Base-by-base conservation (phyloP, 2,329 filamentous ascomycete species). In the Aureobasidium sp. region DNA sequence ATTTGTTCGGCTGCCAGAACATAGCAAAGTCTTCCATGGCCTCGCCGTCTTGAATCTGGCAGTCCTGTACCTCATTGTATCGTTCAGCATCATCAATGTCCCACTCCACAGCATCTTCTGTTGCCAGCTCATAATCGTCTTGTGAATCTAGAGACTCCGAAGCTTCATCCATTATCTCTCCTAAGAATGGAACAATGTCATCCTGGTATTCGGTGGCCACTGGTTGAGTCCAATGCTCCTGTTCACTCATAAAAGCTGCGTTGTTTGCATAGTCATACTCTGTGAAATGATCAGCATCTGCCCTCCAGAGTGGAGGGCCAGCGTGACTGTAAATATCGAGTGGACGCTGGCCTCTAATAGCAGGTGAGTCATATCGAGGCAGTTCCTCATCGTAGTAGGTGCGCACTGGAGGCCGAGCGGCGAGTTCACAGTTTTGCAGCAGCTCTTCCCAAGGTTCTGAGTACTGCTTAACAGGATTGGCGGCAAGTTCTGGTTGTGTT, bases 1-100 rank as follows among this genome's bases (percentile, higher is more conserved):
- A 63, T 60, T 66, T 75, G 65, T 79, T 72, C 13, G 76, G 76
- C 65, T 72, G 74, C 77, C 77, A 79, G 67, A 79, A 79, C 5
- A 73, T 69, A 11, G 67, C 67, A 53, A 73, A 67, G 3, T 65
- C 66, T 44, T 67, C 63, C 32, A 32, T n/a, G 30, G n/a, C n/a
- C n/a, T 45, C 53, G 30, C 7, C 29, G 5, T 45, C 29, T 21
- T 16, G 39, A 27, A 27, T 8, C 10, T 50, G 30, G 9, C 15
- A 5, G 37, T 32, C 44, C 32, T 15, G n/a, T 34, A 13, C 39
- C 13, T 21, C 44, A 29, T 45, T 34, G 25, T 39, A 25, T 37
- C 25, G 6, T 9, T 15, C 27, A 29, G 42, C 32, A 49, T n/a
- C 15, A 36, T 10, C 45, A 27, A 44, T n/a, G 4, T 49, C 44